phyloP scores from a whole-genome alignment of 225 moss, liverwort and hornwort genomes.

The Pseudisothecium myosuroides region DNA sequence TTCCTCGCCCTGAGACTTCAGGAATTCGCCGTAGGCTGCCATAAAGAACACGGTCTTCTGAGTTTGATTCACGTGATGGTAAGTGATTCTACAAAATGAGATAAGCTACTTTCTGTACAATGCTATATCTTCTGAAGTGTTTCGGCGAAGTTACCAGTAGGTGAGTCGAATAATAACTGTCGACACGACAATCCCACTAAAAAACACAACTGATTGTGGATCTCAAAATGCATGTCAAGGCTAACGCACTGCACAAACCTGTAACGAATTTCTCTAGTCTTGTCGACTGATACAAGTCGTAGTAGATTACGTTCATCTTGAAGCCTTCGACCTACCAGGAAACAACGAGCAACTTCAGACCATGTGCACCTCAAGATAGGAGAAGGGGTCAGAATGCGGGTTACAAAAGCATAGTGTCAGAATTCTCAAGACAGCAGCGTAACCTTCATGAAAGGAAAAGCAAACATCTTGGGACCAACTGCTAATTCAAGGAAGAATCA shows the following conservation, averaged over 20 bases:
- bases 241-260: slow-evolving; percentile 20
- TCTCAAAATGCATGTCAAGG: neutral
- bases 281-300: slow-evolving; percentile 79
- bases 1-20: slow-evolving; percentile 72
- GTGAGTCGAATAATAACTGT: neutral
- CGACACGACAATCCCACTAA: neutral
- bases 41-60: neutral
- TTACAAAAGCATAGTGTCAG: neutral
- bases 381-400: neutral
- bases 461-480: neutral
- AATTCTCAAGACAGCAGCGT: neutral
- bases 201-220: neutral
- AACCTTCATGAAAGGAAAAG: neutral
- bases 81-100: neutral
- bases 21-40: slow-evolving; percentile 75
- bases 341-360: neutral
- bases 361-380: neutral
- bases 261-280: slow-evolving; percentile 81
- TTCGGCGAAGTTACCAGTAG: neutral
- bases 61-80: neutral
- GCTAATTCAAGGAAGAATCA: neutral
- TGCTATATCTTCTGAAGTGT: neutral
- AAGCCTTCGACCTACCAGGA: slow-evolving; percentile 77
- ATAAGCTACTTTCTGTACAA: neutral
- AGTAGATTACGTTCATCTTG: slow-evolving; percentile 99